A percentile compares a stretch with the other conserved stretches of the same genome.
These are phyloP conservation scores for Globisporangium megalacanthum DNA, from an alignment of 352 stramenopile species.

Conservation along the genomic window DNA sequence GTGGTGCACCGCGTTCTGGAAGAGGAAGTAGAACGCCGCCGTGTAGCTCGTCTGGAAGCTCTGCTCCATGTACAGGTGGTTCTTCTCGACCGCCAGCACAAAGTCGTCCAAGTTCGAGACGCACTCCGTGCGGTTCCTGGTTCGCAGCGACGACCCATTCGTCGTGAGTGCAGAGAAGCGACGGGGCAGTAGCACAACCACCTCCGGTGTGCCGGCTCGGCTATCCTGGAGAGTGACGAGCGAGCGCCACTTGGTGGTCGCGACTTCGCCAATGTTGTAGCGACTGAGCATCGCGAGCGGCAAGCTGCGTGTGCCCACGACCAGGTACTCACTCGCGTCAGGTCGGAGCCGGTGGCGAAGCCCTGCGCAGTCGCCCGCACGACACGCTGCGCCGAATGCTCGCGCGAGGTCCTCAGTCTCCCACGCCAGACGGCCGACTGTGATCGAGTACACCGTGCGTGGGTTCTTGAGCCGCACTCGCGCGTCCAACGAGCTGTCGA, in stretches of 20 bases:
- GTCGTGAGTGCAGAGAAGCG: not conserved
- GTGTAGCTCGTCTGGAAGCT: slow-evolving; percentile 34
- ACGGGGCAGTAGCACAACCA: slow-evolving; percentile 9
- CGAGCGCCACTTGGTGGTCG: slow-evolving; percentile 7
- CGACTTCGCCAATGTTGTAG: slow-evolving; percentile 2
- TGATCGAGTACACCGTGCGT: slow-evolving; percentile 5
- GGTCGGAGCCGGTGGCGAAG: slow-evolving; percentile 5
- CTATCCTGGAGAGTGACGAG: not conserved
- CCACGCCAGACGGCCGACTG: slow-evolving; percentile 6
- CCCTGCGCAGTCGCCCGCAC: not conserved
- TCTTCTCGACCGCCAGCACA: slow-evolving; percentile 18
- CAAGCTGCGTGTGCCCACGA: not conserved
- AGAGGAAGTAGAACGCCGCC: slow-evolving; percentile 26
- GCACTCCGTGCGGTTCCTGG: not conserved
- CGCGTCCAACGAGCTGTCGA: not conserved
- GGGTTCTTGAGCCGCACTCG: slow-evolving; percentile 2
- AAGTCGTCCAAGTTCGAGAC: slow-evolving; percentile 6
- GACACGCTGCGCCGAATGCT: not conserved
- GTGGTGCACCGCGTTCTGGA: slow-evolving; percentile 22
- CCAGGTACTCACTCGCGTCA: slow-evolving; percentile 7
- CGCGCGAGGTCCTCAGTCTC: slow-evolving; percentile 2
- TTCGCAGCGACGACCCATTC: not conserved
- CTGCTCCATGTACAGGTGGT: slow-evolving; percentile 35
- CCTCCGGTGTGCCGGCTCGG: not conserved
- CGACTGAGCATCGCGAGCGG: slow-evolving; percentile 1